Percentiles rank a stretch among this genome's conserved stretches.
These are phyloP conservation scores for Xylariaceae sp. DNA, from an alignment of 2,329 filamentous ascomycete species.

Conservation along the genomic window DNA sequence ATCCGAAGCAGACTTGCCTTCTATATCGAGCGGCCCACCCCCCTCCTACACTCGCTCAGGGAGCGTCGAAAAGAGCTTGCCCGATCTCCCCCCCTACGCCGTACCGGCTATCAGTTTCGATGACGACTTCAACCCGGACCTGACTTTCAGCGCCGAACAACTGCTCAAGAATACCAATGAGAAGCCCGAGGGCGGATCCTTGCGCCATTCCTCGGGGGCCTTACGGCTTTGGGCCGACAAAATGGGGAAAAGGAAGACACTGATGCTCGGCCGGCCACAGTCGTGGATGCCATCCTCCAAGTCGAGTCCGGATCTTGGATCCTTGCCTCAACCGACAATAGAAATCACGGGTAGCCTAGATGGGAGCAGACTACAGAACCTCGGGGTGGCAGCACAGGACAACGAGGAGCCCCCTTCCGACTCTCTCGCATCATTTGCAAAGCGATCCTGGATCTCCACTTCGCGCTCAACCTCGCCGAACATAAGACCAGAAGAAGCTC, in stretches of 20 bases:
- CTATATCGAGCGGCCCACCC: conserved; percentile 13
- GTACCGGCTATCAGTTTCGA: conserved; percentile 49
- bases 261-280: conserved; percentile 44
- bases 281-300: conserved; percentile 49
- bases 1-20: conserved; percentile 11
- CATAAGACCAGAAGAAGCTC: conserved; percentile 28
- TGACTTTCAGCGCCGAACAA: conserved; percentile 37
- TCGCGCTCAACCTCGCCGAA: conserved; percentile 45
- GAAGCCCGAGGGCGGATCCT: conserved; percentile 17
- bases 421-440: conserved; percentile 46
- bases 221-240: conserved; percentile 25
- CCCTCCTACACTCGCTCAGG: conserved; percentile 19
- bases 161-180: conserved; percentile 25
- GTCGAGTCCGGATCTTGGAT: conserved; percentile 34
- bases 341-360: conserved; percentile 6
- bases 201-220: conserved; percentile 23
- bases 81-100: conserved; percentile 41
- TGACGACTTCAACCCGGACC: conserved; percentile 29
- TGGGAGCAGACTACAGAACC: conserved; percentile 17
- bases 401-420: conserved; percentile 37
- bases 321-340: conserved; percentile 25
- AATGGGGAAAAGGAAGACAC: conserved; percentile 39
- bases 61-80: conserved; percentile 32
- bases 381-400: conserved; percentile 30
- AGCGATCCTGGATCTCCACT: conserved; percentile 45